A percentile compares a stretch with the other conserved stretches of the same genome.
These are phyloP conservation scores for Piper longum DNA, from an alignment of 164 flowering plant species.

Conservation along the genomic window DNA sequence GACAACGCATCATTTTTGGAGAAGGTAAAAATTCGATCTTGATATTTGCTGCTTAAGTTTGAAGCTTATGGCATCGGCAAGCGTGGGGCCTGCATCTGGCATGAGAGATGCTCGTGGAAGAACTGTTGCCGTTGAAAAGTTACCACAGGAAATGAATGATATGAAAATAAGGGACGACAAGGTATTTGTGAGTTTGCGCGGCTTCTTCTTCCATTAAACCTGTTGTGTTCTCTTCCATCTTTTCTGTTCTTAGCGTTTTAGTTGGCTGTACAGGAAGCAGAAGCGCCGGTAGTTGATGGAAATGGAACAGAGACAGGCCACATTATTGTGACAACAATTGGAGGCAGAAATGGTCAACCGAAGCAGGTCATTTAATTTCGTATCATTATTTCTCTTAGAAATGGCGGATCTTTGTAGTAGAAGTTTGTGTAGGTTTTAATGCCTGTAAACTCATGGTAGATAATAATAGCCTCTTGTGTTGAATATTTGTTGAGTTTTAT, in stretches of 20 bases:
- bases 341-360: constrained; percentile 53
- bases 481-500: too few species aligned
- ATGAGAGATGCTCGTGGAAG: constrained; percentile 34
- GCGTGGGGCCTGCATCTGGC: constrained; percentile 29
- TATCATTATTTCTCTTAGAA: too few species aligned
- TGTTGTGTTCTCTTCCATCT: not conserved
- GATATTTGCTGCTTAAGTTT: not conserved
- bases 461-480: too few species aligned
- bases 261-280: constrained; percentile 29
- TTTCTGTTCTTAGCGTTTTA: not conserved
- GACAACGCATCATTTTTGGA: not conserved
- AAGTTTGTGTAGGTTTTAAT: too few species aligned
- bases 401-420: too few species aligned
- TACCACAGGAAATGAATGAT: constrained; percentile 66
- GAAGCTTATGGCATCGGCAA: constrained; percentile 36
- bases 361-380: constrained; percentile 29
- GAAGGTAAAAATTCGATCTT: not conserved
- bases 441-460: too few species aligned
- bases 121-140: constrained; percentile 33
- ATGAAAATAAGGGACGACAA: constrained; percentile 68
- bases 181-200: constrained; percentile 14
- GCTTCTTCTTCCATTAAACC: not conserved
- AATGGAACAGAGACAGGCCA: constrained; percentile 59
- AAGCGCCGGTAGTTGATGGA: constrained; percentile 45
- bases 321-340: constrained; percentile 54